Percentiles rank a stretch among this genome's conserved stretches.
Evolutionary conservation across 345 rosid species (phyloP).

Genomic region (Pugionium cornutum): DNA sequence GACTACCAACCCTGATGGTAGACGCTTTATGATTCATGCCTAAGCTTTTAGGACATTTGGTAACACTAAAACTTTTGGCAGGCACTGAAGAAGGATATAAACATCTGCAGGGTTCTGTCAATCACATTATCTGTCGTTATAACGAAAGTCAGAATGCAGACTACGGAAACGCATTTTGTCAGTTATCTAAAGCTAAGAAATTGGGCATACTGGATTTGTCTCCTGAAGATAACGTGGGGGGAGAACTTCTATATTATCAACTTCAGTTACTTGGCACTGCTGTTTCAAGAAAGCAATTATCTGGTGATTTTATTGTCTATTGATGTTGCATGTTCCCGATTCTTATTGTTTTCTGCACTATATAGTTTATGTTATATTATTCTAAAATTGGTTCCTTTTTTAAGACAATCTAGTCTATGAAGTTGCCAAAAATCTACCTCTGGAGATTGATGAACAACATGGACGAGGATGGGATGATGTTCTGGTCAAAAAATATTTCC

Average conservation of each 20-base stretch:
- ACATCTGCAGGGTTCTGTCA: conserved; percentile 51
- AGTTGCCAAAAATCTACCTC: conserved; percentile 59
- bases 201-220: conserved; percentile 54
- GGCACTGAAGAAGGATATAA: conserved; percentile 55
- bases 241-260: conserved; percentile 83
- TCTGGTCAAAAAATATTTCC: conserved; percentile 74
- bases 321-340: conserved; percentile 17
- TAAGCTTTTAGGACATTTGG: conserved; percentile 22
- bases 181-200: conserved; percentile 54
- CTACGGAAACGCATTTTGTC: conserved; percentile 45
- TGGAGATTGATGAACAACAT: conserved; percentile 70
- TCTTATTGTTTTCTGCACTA: conserved; percentile 27
- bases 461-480: conserved; percentile 77
- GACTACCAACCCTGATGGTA: conserved; percentile 33
- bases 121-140: conserved; percentile 47
- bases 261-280: conserved; percentile 64
- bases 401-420: conserved; percentile 69
- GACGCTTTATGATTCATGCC: conserved; percentile 3
- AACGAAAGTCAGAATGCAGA: conserved; percentile 43
- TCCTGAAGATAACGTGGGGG: conserved; percentile 94
- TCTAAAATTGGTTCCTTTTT: conserved; percentile 7
- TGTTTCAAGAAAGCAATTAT: conserved; percentile 58
- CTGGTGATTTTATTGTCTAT: conserved; percentile 51
- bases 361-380: conserved; percentile 1
- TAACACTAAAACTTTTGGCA: conserved; percentile 43